These are phyloP conservation scores for Bombardia bombarda DNA, from an alignment of 495 filamentous ascomycete genomes.

Conservation along the genomic window DNA sequence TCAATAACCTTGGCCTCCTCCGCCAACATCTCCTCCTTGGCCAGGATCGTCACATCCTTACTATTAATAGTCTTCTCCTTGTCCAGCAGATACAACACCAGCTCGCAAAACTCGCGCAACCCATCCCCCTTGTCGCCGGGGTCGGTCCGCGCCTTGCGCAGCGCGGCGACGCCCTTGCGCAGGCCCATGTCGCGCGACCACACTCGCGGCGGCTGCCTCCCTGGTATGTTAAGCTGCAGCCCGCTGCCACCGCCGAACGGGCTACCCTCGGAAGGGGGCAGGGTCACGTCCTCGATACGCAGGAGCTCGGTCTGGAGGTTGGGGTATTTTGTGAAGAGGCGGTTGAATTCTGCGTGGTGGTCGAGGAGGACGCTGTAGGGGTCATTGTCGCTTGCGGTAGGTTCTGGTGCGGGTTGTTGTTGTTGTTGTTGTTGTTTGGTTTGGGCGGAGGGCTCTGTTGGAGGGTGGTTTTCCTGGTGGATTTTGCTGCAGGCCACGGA, in stretches of 20 bases:
- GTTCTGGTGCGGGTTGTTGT: neutral
- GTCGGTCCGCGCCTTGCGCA: slow-evolving; percentile 25
- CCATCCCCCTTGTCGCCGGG: slow-evolving; percentile 32
- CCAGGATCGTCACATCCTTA: slow-evolving; percentile 11
- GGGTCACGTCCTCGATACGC: slow-evolving; percentile 45
- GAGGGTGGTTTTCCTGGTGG: slow-evolving; percentile 40
- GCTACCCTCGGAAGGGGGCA: slow-evolving; percentile 22
- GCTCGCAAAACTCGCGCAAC: slow-evolving; percentile 40
- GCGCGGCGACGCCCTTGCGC: slow-evolving; percentile 26
- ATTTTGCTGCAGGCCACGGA: slow-evolving; percentile 59
- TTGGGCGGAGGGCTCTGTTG: slow-evolving; percentile 4
- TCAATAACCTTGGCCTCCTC: slow-evolving; percentile 29
- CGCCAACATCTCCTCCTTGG: slow-evolving; percentile 19
- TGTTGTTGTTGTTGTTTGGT: slow-evolving; percentile 13
- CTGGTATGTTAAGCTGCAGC: slow-evolving; percentile 1
- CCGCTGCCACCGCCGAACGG: neutral
- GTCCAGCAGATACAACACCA: slow-evolving; percentile 28
- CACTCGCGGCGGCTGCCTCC: slow-evolving; percentile 4
- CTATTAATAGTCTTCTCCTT: neutral
- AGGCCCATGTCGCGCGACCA: slow-evolving; percentile 35
- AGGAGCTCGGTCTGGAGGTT: slow-evolving; percentile 39
- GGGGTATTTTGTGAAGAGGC: slow-evolving; percentile 46
- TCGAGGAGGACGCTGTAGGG: slow-evolving; percentile 33
- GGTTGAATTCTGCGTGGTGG: slow-evolving; percentile 36
- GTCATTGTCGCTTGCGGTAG: slow-evolving; percentile 9